Evolutionary conservation across 441 rosid genomes (phyloP), one percentile per base, ranked within the genome.

Genomic region (Croton laevigatus): DNA sequence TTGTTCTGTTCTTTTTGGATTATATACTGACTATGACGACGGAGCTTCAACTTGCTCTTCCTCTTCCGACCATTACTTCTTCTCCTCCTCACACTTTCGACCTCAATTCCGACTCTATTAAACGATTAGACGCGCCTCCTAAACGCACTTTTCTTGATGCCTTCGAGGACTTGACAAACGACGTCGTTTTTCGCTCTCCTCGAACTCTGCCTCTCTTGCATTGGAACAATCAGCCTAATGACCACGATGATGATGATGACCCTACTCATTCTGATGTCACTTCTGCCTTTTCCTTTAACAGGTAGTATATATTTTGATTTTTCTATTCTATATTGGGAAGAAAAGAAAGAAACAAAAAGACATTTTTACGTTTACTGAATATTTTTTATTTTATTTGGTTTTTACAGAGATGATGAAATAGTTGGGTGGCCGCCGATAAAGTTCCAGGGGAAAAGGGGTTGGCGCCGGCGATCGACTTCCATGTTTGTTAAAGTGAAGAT

Each of bases 391-490:
- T 17, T 2, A 2, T 45, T 46, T 0, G 27, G 8, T 13, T 37
- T 3, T 45, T 19, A 2, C 64, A 79, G 82, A 19, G 66, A 51
- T 59, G 65, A 69, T 7, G 66, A 69, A 2, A 48, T 78, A 19
- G 79, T 89, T 37, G 92, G 89, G 54, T 89, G 92, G 92, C 90
- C 92, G 27, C 90, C 90, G 14, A 63, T 87, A 57, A 83, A 81
- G 75, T 66, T 65, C 16, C 64, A 66, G 73, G 62, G 72, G 63
- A 84, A 74, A 75, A 81, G 64, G 75, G 59, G 40, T 8, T 37
- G 71, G 59, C 67, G 62, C 45, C 78, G 68, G 51, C 52, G 54
- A 10, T 77, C 83, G 22, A 77, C 78, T 37, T 86, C 89, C 44
- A 79, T 65, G 81, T 91, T 76, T 77, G 83, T 91, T 59, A 91